Conservation (phyloP, 2,329 filamentous ascomycete genomes). For the Incumbomyces delicatus region DNA sequence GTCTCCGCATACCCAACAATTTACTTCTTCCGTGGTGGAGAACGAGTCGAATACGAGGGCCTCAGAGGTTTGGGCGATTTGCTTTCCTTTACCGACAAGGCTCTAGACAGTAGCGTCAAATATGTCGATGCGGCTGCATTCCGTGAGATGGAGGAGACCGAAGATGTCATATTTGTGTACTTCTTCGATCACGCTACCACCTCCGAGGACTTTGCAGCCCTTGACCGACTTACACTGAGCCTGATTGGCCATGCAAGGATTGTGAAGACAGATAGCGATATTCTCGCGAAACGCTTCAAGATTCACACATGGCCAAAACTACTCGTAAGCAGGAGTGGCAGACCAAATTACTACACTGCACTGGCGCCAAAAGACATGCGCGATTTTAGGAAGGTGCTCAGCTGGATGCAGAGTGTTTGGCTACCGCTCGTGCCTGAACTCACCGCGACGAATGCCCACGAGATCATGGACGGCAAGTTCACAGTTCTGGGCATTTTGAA, state of each 20-base stretch:
- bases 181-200: constrained; percentile 96
- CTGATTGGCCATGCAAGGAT: constrained; percentile 86
- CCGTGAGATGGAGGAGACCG: constrained; percentile 75
- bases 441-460: constrained; percentile 78
- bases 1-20: constrained; percentile 79
- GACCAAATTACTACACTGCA: constrained; percentile 80
- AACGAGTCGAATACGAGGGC: constrained; percentile 86
- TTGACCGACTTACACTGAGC: constrained; percentile 77
- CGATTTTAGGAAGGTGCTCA: constrained; percentile 66
- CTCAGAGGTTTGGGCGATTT: constrained; percentile 88
- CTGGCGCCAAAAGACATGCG: constrained; percentile 87
- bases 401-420: constrained; percentile 97
- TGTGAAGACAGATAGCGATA: constrained; percentile 76
- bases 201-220: constrained; percentile 76
- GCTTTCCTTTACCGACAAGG: constrained; percentile 75
- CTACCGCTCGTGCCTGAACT: constrained; percentile 90
- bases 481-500: constrained; percentile 89
- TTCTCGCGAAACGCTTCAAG: constrained; percentile 74
- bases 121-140: constrained; percentile 72
- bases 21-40: constrained; percentile 82
- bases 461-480: constrained; percentile 90
- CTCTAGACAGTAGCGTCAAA: constrained; percentile 66
- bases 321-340: constrained; percentile 77
- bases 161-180: constrained; percentile 94
- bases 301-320: constrained; percentile 95